A percentile compares a stretch with the other conserved stretches of the same genome.
Evolutionary conservation across 139 green algal species (phyloP).

Genomic region (Chlamydomonas eustigma): DNA sequence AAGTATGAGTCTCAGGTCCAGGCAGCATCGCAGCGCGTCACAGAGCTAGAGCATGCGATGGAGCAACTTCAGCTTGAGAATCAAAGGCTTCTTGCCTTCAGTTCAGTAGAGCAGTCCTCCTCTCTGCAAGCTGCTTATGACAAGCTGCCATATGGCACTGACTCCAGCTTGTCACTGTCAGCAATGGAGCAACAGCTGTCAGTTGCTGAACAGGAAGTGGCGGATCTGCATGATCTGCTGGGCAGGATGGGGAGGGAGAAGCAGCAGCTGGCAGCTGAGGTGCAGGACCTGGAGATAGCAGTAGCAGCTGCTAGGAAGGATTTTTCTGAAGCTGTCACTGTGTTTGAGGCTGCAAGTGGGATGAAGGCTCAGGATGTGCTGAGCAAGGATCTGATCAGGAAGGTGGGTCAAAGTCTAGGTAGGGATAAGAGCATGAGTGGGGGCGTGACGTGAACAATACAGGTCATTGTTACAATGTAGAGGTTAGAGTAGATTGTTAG

Average conservation of each 20-base stretch:
- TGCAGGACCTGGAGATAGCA: not conserved
- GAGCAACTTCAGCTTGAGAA: not conserved
- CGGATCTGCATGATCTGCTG: not conserved
- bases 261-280: not conserved
- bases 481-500: no score
- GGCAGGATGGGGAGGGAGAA: not conserved
- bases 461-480: no score
- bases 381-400: not conserved
- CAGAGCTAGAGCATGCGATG: conserved; percentile 17
- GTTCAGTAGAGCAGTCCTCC: not conserved
- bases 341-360: not conserved
- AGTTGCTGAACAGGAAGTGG: conserved; percentile 13
- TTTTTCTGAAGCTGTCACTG: not conserved
- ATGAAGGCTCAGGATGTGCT: not conserved
- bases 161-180: not conserved
- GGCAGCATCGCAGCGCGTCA: not conserved
- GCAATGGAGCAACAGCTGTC: conserved; percentile 23
- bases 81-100: not conserved
- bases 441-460: no score
- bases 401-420: conserved; percentile 12
- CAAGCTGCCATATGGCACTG: not conserved
- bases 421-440: no score
- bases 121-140: not conserved
- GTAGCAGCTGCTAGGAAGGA: not conserved
- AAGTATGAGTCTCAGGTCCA: not conserved